Conservation (phyloP, 192 early-diverging fungal genomes). For the Radiomyces spectabilis region DNA sequence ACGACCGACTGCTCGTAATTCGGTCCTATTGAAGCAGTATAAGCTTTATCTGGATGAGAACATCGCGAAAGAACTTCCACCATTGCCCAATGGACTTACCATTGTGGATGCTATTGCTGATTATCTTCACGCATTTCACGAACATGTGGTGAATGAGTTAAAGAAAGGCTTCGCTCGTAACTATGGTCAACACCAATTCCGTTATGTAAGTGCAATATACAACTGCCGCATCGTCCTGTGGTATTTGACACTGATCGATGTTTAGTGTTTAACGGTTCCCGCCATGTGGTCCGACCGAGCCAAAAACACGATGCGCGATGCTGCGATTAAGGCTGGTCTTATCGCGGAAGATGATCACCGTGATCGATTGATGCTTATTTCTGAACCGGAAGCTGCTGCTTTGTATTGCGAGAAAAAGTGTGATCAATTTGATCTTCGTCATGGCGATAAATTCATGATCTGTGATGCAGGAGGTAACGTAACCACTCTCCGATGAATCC, state of each 20-base stretch:
- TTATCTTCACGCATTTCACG: constrained; percentile 37
- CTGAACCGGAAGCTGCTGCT: constrained; percentile 47
- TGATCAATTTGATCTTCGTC: constrained; percentile 40
- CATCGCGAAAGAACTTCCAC: constrained; percentile 34
- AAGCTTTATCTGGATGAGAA: constrained; percentile 37
- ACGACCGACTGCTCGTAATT: constrained; percentile 27
- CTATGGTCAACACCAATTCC: constrained; percentile 31
- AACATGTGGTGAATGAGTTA: constrained; percentile 33
- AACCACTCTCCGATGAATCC: too few relatives aligned
- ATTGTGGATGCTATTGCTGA: constrained; percentile 41
- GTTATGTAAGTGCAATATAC: constrained; percentile 28
- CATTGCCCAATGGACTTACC: constrained; percentile 33
- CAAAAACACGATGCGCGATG: constrained; percentile 44
- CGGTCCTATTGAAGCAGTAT: constrained; percentile 36
- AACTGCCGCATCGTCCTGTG: too few relatives aligned
- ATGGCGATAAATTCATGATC: constrained; percentile 46
- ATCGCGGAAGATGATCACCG: constrained; percentile 33
- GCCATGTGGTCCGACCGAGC: constrained; percentile 48
- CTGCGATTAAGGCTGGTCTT: constrained; percentile 41
- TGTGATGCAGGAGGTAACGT: constrained; percentile 42
- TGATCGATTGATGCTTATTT: constrained; percentile 41
- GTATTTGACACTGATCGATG: too few relatives aligned
- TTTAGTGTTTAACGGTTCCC: constrained; percentile 41
- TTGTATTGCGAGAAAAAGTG: constrained; percentile 46
- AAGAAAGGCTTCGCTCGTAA: constrained; percentile 33